Base-by-base conservation (phyloP, 1,284 basidiomycete genomes). In the Puccinia triticina region DNA sequence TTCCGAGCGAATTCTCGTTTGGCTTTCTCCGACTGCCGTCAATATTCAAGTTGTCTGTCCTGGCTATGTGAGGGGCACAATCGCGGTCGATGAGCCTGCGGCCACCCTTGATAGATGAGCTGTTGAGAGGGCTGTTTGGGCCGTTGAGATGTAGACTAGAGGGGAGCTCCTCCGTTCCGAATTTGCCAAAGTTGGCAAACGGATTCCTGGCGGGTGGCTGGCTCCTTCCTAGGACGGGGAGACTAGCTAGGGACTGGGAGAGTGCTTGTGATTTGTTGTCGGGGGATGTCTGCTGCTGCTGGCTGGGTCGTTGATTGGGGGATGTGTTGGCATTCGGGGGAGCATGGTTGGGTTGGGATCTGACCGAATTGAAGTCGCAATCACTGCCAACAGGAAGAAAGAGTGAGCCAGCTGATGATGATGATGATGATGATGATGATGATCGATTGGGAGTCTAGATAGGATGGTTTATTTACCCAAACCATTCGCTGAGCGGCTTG, bases 141-240 rank as follows among this genome's bases (percentile, higher is more conserved):
- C 46, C 57, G 50, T 74, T 57, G 21, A 73, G 43, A 43, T 81
- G 34, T 7, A 78, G 23, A 26, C 5, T 34, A 57, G 55, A 48
- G 18, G 50, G 46, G 14, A 71, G 55, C 16, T 75, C 73, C 53
- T 75, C 80, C 1, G 80, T 46, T 26, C 72, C 71, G 37, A 82
- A 82, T 53, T 82, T 82, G 18, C 80, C 80, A 57, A 82, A 82
- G 59, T 82, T 82, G 29, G 80, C 80, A 46, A 82, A 82, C 14
- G 80, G 80, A 69, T 82, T 82, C 29, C 80, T 64, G 37, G 80
- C 80, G 16, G 80, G 80, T 53, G 80, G 80, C 46, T 82, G 80
- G 48, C 72, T 61, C 43, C 80, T 72, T 61, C 73, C 73, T 5
- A 82, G 46, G 29, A 81, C 46, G 37, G 78, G 78, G 2, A 81